Evolutionary conservation across 2,329 filamentous ascomycete genomes (phyloP), one percentile per base, ranked within the genome.

Genomic region (Sarocladiaceae sp.): DNA sequence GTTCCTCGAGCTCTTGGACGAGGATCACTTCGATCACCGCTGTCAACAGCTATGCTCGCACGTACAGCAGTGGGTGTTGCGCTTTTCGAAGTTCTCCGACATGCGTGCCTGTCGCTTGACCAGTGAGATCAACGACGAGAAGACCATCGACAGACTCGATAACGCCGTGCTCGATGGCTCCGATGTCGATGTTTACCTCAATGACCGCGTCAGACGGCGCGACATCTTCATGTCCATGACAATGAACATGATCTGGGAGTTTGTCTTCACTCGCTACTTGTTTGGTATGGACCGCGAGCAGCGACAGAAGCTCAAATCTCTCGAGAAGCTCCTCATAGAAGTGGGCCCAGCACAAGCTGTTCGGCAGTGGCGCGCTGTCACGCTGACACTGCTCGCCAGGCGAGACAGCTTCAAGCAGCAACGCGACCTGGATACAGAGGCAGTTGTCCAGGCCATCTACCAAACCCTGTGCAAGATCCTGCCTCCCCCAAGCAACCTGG

Each of bases 171-270:
- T 98, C 20, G 94, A 98, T 65, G 93, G 91, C 50, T 88, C 88
- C 35, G 90, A 97, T 59, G 89, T 95, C 50, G 89, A 97, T 64
- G 71, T 74, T 47, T 93, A 95, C 58, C 82, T 98, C 40, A 78
- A 78, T 52, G 91, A 98, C 62, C 86, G 94, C 31, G 85, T 96
- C 45, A 83, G 79, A 57, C 83, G 93, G 49, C 82, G 91, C 48
- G 91, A 97, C 62, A 83, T 97, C 47, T 96, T 98, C 74, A 96
- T 97, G 88, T 93, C 89, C 29, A 89, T 98, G 64, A 88, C 91
- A 45, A 97, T 97, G 90, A 93, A 86, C 49, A 96, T 98, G 89
- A 83, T 98, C 43, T 98, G 90, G 90, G 93, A 98, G 65, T 96
- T 94, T 59, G 83, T 98, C 60, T 98, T 98, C 61, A 96, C 91